Conservation (phyloP, 129 eudicot species). For the Arctium minus region DNA sequence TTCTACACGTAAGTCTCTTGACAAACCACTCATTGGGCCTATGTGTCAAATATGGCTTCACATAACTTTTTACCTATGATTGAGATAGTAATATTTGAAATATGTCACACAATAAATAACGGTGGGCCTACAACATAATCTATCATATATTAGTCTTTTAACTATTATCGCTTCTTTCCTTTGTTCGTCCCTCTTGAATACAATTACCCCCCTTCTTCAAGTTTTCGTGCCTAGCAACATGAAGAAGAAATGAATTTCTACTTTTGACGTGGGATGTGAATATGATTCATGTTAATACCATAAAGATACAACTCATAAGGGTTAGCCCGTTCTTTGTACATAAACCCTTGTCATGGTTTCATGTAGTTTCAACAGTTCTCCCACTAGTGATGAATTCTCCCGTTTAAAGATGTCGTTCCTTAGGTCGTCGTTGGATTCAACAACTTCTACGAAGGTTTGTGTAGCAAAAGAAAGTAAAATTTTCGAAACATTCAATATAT, state of each 20-base stretch:
- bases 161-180: background rate
- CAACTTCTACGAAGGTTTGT: background rate
- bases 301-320: background rate
- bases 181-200: background rate
- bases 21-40: background rate
- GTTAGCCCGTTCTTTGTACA: background rate
- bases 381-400: slow-evolving; percentile 1
- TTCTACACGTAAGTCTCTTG: background rate
- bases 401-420: background rate
- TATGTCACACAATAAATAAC: background rate
- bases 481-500: background rate
- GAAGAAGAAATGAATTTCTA: background rate
- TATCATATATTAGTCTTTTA: background rate
- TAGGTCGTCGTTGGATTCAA: background rate
- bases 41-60: background rate
- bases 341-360: background rate
- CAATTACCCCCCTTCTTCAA: background rate
- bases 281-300: background rate
- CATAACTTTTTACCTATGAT: background rate
- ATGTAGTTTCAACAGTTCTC: background rate
- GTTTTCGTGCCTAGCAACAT: background rate
- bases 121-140: background rate
- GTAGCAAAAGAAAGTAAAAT: background rate
- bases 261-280: background rate
- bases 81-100: background rate